Conservation (phyloP, 2,329 filamentous ascomycete genomes). For the Phialophora verrucosa region DNA sequence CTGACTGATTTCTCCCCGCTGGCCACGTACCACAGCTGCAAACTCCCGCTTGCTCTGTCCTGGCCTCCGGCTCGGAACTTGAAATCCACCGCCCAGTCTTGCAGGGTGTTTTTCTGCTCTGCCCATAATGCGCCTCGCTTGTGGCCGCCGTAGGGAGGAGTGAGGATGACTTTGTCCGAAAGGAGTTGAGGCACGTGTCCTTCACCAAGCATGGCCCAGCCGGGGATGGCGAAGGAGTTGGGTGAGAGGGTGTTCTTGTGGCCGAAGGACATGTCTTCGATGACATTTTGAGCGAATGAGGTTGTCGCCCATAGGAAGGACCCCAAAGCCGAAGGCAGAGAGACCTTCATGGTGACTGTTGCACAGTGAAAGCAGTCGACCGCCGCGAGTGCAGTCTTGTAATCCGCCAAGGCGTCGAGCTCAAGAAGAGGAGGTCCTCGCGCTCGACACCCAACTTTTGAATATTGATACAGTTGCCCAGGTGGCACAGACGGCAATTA, state of each 20-base stretch:
- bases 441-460: slow-evolving; percentile 29
- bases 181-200: slow-evolving; percentile 66
- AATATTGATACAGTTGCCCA: slow-evolving; percentile 35
- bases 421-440: slow-evolving; percentile 20
- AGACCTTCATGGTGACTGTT: slow-evolving; percentile 28
- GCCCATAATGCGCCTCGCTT: slow-evolving; percentile 84
- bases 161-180: slow-evolving; percentile 90
- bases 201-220: slow-evolving; percentile 62
- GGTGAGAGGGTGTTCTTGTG: slow-evolving; percentile 64
- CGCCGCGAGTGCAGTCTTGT: not conserved
- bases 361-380: slow-evolving; percentile 1
- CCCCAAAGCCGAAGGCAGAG: slow-evolving; percentile 15
- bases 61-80: slow-evolving; percentile 86
- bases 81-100: slow-evolving; percentile 81
- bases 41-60: slow-evolving; percentile 83
- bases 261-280: slow-evolving; percentile 40
- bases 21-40: slow-evolving; percentile 90
- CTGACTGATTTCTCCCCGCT: slow-evolving; percentile 70
- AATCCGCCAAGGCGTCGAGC: not conserved
- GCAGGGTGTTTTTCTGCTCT: slow-evolving; percentile 57
- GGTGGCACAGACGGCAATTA: slow-evolving; percentile 58
- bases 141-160: slow-evolving; percentile 84
- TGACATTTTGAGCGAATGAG: slow-evolving; percentile 33
- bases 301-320: slow-evolving; percentile 25
- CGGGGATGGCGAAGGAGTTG: slow-evolving; percentile 56